These are phyloP conservation scores for Schoenoplectus tabernaemontani DNA, from an alignment of 202 grass and related monocot genomes.

Conservation along the genomic window DNA sequence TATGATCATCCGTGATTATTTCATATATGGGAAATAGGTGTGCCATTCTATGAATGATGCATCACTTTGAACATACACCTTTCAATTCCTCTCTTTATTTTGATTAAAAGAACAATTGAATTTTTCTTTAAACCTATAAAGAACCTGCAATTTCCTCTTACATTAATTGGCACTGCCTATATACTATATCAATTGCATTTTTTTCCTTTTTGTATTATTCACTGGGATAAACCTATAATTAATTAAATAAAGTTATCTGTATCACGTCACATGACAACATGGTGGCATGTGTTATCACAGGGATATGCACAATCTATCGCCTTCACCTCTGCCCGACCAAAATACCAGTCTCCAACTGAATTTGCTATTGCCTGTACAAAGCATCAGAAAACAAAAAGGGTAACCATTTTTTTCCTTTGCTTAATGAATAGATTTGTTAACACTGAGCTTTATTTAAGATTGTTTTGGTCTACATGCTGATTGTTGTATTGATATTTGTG, in stretches of 20 bases:
- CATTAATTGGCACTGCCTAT: not conserved
- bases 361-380: slow-evolving; percentile 20
- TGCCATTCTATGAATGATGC: not conserved
- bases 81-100: not conserved
- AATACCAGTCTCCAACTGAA: slow-evolving; percentile 78
- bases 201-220: slow-evolving; percentile 3
- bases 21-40: not conserved
- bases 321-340: slow-evolving; percentile 50
- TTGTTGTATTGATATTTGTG: too few relatives aligned
- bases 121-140: not conserved
- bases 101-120: not conserved
- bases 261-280: slow-evolving; percentile 24
- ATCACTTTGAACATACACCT: too few relatives aligned
- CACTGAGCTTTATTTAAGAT: not conserved
- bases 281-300: slow-evolving; percentile 63
- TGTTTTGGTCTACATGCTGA: not conserved
- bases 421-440: not conserved
- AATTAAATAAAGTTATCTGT: not conserved
- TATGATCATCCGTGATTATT: not conserved
- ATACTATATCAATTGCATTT: not conserved
- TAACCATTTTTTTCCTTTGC: not conserved
- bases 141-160: slow-evolving; percentile 44
- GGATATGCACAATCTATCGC: slow-evolving; percentile 69
- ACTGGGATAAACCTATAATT: not conserved
- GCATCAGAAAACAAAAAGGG: not conserved